Evolutionary conservation across 1,284 basidiomycete genomes (phyloP).

Genomic region (Moesziomyces aphidis): DNA sequence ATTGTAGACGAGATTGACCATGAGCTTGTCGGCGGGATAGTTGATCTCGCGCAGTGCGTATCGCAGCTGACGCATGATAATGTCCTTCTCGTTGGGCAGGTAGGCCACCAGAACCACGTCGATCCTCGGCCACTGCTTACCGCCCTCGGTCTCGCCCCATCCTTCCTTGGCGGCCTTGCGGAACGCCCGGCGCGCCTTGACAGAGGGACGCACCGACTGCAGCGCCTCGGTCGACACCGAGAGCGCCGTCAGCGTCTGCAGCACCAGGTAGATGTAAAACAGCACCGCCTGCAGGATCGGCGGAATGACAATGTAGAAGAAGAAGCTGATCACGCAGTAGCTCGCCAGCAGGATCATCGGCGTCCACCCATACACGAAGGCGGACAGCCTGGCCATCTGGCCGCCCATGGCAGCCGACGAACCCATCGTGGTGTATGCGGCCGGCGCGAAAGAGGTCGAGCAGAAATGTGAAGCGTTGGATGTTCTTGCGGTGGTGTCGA

Average conservation of each 20-base stretch:
- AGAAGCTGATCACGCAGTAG: slow-evolving; percentile 45
- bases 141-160: slow-evolving; percentile 45
- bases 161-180: slow-evolving; percentile 52
- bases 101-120: slow-evolving; percentile 61
- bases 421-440: slow-evolving; percentile 9
- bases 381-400: slow-evolving; percentile 31
- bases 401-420: slow-evolving; percentile 17
- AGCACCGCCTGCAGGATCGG: slow-evolving; percentile 48
- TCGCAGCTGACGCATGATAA: slow-evolving; percentile 58
- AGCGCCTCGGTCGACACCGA: slow-evolving; percentile 57
- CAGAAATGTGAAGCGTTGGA: neutral
- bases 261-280: slow-evolving; percentile 48
- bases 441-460: neutral
- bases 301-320: slow-evolving; percentile 57
- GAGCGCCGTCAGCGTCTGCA: slow-evolving; percentile 55
- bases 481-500: neutral
- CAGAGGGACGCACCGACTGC: slow-evolving; percentile 51
- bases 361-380: slow-evolving; percentile 53
- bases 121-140: slow-evolving; percentile 52
- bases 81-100: slow-evolving; percentile 61
- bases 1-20: slow-evolving; percentile 63
- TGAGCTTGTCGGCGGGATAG: slow-evolving; percentile 53
- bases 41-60: slow-evolving; percentile 59
- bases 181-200: slow-evolving; percentile 48
- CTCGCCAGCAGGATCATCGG: slow-evolving; percentile 41